Evolutionary conservation across 345 rosid species (phyloP).

Genomic region (Linum tenue): DNA sequence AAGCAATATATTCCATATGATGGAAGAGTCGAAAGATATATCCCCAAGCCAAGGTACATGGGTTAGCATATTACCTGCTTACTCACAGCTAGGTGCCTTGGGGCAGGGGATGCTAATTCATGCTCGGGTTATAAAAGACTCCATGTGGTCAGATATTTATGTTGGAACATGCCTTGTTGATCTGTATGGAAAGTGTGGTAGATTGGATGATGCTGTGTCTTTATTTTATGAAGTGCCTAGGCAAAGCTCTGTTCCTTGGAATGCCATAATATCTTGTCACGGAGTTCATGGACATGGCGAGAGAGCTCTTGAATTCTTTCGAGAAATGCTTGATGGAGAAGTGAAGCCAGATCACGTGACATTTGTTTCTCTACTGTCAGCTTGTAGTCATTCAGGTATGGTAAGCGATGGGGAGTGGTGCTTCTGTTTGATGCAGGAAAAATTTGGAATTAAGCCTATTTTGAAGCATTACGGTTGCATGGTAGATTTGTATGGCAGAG

Average conservation of each 20-base stretch:
- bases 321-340: slow-evolving; percentile 42
- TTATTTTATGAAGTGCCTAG: slow-evolving; percentile 56
- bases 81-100: slow-evolving; percentile 55
- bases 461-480: slow-evolving; percentile 82
- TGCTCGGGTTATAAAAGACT: slow-evolving; percentile 41
- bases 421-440: slow-evolving; percentile 51
- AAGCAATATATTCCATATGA: slow-evolving; percentile 29
- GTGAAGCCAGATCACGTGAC: slow-evolving; percentile 65
- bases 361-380: slow-evolving; percentile 61
- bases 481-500: slow-evolving; percentile 84
- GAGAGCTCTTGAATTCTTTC: slow-evolving; percentile 50
- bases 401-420: slow-evolving; percentile 52
- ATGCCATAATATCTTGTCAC: slow-evolving; percentile 74
- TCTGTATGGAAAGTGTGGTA: slow-evolving; percentile 87
- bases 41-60: slow-evolving; percentile 59
- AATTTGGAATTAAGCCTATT: slow-evolving; percentile 45
- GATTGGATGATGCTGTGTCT: slow-evolving; percentile 44
- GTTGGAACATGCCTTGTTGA: slow-evolving; percentile 70
- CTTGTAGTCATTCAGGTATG: slow-evolving; percentile 89
- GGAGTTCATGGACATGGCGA: slow-evolving; percentile 69
- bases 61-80: slow-evolving; percentile 72
- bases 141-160: slow-evolving; percentile 41
- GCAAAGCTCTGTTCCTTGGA: slow-evolving; percentile 74
- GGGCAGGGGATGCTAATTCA: slow-evolving; percentile 76
- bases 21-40: slow-evolving; percentile 34